Base-by-base conservation (phyloP, 345 rosid genomes). In the Populus deltoides region DNA sequence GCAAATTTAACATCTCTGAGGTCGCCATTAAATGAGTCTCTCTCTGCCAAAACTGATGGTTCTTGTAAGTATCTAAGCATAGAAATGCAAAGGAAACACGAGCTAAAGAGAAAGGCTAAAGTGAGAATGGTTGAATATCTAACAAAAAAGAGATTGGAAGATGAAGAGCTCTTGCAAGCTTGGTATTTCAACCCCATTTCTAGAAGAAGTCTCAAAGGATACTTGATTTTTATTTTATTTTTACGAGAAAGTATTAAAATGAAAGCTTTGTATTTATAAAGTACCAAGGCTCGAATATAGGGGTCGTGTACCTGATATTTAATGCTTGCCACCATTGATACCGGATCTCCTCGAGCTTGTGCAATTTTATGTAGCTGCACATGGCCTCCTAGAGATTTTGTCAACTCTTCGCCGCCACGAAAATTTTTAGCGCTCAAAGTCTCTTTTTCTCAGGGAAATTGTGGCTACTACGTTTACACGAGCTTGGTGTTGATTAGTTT, bases 1-100 rank as follows among this genome's bases (percentile, higher is more conserved):
- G 94, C 89, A 78, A 84, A 85, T 33, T 74, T 83, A 5, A 86
- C 77, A 80, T 90, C 87, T 77, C 95, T 81, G 38, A 91, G 91
- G 77, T 91, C 93, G 41, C 93, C 92, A 7, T 43, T 39, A 66
- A 85, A 91, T 2, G 67, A 27, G 17, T 75, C 12, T 75, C 75
- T 35, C 4, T 2, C 70, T 1, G 72, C 11, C 2, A 65, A 29
- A 18, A 25, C 13, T 4, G 35, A 5, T 0, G 83, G 81, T 33
- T 78, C 79, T 0, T 74, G 76, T 0, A 73, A 35, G 41, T 70
- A 73, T 0, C 71, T 59, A 31, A 83, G 57, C 5, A 85, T 82
- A 11, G 83, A 83, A 74, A 88, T 53, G 84, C 83, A 79, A 82
- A 86, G 70, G 61, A 83, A 83, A 67, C 82, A 76, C 57, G 87